Conservation (phyloP, 495 filamentous ascomycete species). For the Parathielavia appendiculata region DNA sequence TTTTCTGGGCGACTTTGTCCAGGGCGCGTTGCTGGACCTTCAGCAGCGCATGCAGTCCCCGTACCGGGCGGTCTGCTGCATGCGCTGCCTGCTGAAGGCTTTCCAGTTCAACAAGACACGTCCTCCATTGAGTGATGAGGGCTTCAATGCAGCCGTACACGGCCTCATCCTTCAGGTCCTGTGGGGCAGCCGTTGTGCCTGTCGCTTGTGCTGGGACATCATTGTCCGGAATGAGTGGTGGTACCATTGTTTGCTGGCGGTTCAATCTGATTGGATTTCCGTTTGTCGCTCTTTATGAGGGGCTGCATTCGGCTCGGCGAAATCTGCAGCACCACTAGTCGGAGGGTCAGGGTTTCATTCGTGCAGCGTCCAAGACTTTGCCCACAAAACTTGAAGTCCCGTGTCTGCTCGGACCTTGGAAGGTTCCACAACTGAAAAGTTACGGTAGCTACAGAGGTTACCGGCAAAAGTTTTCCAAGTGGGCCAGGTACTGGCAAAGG, state of each 20-base stretch:
- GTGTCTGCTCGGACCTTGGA: no score
- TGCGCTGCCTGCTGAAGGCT: constrained; percentile 21
- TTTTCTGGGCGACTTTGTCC: constrained; percentile 26
- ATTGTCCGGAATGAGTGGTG: no score
- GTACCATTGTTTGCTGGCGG: no score
- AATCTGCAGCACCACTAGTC: no score
- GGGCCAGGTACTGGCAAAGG: background rate
- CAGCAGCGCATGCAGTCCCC: constrained; percentile 23
- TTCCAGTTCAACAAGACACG: constrained; percentile 26
- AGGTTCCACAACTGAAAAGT: no score
- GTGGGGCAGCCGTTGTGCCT: background rate
- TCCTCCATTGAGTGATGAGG: constrained; percentile 25
- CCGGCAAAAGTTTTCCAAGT: background rate
- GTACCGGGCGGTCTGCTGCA: constrained; percentile 18
- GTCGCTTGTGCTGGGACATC: no score
- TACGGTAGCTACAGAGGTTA: background rate
- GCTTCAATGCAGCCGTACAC: constrained; percentile 19
- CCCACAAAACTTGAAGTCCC: no score
- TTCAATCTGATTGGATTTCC: no score
- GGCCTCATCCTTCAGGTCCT: background rate
- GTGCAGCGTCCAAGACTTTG: no score
- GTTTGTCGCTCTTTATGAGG: no score
- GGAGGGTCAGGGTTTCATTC: no score
- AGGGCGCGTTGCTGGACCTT: constrained; percentile 31
- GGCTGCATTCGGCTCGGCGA: no score